Conservation (phyloP, 805 yeast species). For the Osmozyma mogii region DNA sequence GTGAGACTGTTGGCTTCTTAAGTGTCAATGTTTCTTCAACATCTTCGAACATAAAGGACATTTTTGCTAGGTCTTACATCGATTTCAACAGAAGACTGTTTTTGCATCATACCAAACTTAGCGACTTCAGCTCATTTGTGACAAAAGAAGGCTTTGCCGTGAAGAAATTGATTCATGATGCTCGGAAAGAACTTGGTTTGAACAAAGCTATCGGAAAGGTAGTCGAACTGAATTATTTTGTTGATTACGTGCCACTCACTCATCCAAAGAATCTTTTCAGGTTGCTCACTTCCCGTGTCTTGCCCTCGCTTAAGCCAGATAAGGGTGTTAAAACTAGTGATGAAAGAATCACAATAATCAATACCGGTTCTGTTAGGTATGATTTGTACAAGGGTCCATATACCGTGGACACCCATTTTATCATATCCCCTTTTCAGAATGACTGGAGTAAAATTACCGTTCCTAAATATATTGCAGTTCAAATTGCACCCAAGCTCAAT, state of each 20-base stretch:
- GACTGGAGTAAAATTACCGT: conserved; percentile 64
- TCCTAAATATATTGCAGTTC: conserved; percentile 49
- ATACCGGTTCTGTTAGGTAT: conserved; percentile 84
- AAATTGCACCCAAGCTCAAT: conserved; percentile 51
- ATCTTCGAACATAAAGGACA: conserved; percentile 7
- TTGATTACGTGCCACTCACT: conserved; percentile 54
- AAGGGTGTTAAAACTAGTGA: conserved; percentile 8
- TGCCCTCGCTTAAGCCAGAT: conserved; percentile 36
- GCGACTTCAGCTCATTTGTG: conserved; percentile 29
- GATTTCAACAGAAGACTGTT: conserved; percentile 77
- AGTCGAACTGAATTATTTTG: conserved; percentile 49
- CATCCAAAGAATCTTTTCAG: conserved; percentile 46
- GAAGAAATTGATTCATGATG: conserved; percentile 33
- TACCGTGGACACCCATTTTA: conserved; percentile 71
- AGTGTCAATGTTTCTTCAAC: conserved; percentile 38
- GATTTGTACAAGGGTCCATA: conserved; percentile 81
- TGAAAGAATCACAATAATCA: conserved; percentile 51
- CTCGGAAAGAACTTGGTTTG: conserved; percentile 44
- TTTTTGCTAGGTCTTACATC: conserved; percentile 57
- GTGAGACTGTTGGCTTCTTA: conserved; percentile 90
- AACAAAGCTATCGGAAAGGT: conserved; percentile 57
- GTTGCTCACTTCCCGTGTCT: conserved; percentile 48
- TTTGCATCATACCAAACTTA: conserved; percentile 46
- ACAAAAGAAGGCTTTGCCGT: conserved; percentile 49
- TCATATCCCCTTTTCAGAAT: conserved; percentile 79